phyloP scores from a whole-genome alignment of 495 filamentous ascomycete species.

The Jackrogersella multiformis region DNA sequence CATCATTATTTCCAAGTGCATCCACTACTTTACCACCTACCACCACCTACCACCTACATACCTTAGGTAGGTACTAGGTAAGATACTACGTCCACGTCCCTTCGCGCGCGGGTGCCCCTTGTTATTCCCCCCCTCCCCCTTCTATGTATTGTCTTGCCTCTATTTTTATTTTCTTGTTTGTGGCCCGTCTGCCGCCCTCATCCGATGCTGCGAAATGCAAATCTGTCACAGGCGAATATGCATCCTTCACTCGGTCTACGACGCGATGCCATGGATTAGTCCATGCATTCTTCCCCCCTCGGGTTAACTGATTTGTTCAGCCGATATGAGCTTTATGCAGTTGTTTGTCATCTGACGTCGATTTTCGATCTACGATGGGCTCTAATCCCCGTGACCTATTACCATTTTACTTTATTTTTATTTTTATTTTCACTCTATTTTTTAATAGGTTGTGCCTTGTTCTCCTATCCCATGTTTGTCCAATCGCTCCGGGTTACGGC shows the following conservation, averaged over 20 bases:
- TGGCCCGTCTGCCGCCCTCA: conserved; percentile 43
- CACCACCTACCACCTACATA: neutral
- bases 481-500: conserved; percentile 34
- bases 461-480: conserved; percentile 29
- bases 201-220: conserved; percentile 45
- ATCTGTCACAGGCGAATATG: conserved; percentile 46
- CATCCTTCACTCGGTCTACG: conserved; percentile 45
- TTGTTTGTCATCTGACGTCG: conserved; percentile 44
- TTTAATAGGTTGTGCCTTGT: neutral
- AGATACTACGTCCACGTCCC: conserved; percentile 32
- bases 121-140: conserved; percentile 14
- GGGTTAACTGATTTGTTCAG: conserved; percentile 46
- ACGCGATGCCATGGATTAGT: conserved; percentile 43
- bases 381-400: conserved; percentile 37
- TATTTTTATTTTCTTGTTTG: conserved; percentile 29
- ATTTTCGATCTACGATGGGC: conserved; percentile 41
- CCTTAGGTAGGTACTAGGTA: neutral
- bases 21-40: neutral
- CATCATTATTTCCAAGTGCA: neutral
- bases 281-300: conserved; percentile 41
- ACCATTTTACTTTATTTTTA: neutral
- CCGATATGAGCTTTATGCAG: conserved; percentile 46
- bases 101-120: conserved; percentile 20
- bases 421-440: neutral
- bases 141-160: conserved; percentile 5